A percentile compares a stretch with the other conserved stretches of the same genome.
These are phyloP conservation scores for Lepidium sativum DNA, from an alignment of 345 rosid genomes.

Conservation along the genomic window DNA sequence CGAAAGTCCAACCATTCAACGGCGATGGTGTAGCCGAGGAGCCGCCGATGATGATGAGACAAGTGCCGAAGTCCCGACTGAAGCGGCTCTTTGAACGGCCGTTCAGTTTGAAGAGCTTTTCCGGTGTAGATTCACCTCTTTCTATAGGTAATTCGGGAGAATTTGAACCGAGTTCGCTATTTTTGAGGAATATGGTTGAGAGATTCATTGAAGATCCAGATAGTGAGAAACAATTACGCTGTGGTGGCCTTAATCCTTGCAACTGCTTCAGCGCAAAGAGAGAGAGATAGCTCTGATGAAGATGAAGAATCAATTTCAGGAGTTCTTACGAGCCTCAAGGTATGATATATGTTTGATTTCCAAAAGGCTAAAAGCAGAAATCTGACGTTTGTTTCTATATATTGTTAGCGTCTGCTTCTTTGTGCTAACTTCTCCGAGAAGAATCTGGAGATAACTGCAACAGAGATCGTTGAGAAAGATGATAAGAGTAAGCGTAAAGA, in stretches of 20 bases:
- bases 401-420: conserved; percentile 40
- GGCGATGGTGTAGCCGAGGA: not conserved
- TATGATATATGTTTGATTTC: not conserved
- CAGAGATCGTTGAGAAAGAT: conserved; percentile 48
- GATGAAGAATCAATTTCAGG: not conserved
- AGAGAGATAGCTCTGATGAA: not conserved
- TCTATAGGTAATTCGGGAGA: not conserved
- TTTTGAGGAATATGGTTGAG: not conserved
- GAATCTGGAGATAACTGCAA: conserved; percentile 46
- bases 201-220: not conserved
- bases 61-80: not conserved
- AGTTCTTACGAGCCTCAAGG: not conserved
- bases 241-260: not conserved
- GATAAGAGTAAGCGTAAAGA: conserved; percentile 40
- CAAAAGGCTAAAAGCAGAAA: not conserved
- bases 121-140: not conserved
- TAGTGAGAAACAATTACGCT: not conserved
- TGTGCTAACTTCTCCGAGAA: conserved; percentile 40
- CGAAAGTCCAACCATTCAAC: not conserved
- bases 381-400: not conserved
- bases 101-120: not conserved
- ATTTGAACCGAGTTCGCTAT: not conserved
- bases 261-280: not conserved
- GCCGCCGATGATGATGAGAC: not conserved
- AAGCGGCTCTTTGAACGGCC: not conserved